Evolutionary conservation across 495 filamentous ascomycete genomes (phyloP).

Genomic region (Staphylotrichum tortipilum): DNA sequence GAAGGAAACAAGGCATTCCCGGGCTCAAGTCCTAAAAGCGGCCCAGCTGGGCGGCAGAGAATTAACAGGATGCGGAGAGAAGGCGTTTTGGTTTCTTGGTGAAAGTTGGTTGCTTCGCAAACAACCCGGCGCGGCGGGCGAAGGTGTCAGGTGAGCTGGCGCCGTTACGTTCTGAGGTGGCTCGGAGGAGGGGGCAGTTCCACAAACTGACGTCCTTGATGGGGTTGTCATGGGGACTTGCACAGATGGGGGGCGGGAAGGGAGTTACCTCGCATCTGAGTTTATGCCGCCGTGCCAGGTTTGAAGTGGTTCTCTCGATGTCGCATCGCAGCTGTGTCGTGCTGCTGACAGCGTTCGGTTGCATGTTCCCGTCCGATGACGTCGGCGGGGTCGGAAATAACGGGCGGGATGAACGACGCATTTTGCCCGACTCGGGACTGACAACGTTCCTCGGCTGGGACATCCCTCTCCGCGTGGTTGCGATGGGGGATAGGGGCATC

Average conservation of each 20-base stretch:
- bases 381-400: constrained; percentile 6
- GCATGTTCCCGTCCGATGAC: constrained; percentile 9
- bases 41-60: neutral
- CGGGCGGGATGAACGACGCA: too few relatives aligned
- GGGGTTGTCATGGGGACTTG: too few relatives aligned
- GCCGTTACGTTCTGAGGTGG: too few relatives aligned
- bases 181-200: too few relatives aligned
- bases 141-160: too few relatives aligned
- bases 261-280: neutral
- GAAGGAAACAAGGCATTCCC: neutral
- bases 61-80: too few relatives aligned
- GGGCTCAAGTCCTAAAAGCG: neutral
- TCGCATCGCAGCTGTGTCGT: constrained; percentile 3
- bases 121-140: too few relatives aligned
- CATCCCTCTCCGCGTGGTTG: too few relatives aligned
- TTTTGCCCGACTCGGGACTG: neutral
- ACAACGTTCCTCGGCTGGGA: neutral
- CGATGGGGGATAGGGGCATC: too few relatives aligned
- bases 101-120: too few relatives aligned
- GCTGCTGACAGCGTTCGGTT: neutral
- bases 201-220: too few relatives aligned
- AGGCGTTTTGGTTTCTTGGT: neutral
- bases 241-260: neutral
- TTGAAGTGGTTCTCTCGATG: constrained; percentile 5
- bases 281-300: constrained; percentile 1